Conservation (phyloP, 306 rosid genomes). For the Senna siamea region DNA sequence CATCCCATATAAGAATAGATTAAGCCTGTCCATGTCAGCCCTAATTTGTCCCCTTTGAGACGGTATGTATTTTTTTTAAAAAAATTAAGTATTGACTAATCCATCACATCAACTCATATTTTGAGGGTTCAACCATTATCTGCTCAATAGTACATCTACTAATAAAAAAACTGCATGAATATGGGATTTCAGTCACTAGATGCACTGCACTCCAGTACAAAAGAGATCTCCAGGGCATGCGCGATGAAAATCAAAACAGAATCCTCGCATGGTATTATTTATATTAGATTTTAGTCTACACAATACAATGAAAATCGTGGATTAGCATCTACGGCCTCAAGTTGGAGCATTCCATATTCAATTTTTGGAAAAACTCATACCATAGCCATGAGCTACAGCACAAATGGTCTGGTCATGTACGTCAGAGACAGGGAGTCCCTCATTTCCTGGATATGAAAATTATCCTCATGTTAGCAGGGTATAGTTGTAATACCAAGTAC, state of each 20-base stretch:
- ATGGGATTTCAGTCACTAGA: not conserved
- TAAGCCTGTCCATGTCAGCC: too few relatives aligned
- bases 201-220: not conserved
- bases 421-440: not conserved
- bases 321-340: not conserved
- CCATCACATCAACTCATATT: not conserved
- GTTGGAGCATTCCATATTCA: not conserved
- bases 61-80: too few relatives aligned
- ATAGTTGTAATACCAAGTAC: constrained; percentile 2
- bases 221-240: not conserved
- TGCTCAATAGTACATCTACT: not conserved
- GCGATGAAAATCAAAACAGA: too few relatives aligned
- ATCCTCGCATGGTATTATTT: not conserved
- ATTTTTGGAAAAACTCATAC: not conserved
- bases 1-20: too few relatives aligned
- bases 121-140: not conserved
- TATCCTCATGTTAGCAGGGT: not conserved
- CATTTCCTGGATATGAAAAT: constrained; percentile 12
- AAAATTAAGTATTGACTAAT: too few relatives aligned
- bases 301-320: not conserved
- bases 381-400: not conserved
- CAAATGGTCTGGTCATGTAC: not conserved
- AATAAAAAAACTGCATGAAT: not conserved
- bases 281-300: not conserved
- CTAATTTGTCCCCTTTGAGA: too few relatives aligned